These are phyloP conservation scores for Gossypium lobatum DNA, from an alignment of 441 rosid species.

Conservation along the genomic window DNA sequence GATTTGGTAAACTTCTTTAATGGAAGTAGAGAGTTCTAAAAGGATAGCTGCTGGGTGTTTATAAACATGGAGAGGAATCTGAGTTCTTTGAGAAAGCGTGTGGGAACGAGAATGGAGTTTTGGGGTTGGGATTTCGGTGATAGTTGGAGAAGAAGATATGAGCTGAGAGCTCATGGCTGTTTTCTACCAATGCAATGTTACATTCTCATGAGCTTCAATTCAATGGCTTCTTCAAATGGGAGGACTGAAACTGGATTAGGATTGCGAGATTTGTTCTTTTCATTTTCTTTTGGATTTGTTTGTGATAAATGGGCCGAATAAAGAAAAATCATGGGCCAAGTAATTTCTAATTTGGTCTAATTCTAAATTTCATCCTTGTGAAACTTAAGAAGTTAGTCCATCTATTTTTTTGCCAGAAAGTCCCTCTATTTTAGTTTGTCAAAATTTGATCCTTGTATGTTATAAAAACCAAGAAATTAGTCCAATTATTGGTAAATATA, in stretches of 20 bases:
- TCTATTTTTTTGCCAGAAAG: no score
- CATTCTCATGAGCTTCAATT: not conserved
- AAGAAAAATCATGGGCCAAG: not conserved
- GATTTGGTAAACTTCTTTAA: slow-evolving; percentile 50
- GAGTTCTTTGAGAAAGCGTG: slow-evolving; percentile 42
- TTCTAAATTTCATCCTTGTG: no score
- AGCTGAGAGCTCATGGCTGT: slow-evolving; percentile 30
- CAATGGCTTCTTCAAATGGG: not conserved
- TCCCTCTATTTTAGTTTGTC: no score
- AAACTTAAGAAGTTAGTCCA: no score
- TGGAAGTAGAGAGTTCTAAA: slow-evolving; percentile 62
- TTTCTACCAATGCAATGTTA: not conserved
- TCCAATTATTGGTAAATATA: no score
- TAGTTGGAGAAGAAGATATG: slow-evolving; percentile 14
- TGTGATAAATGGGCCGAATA: not conserved
- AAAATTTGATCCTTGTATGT: no score
- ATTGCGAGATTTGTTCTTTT: not conserved
- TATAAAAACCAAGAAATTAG: no score
- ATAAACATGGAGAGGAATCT: slow-evolving; percentile 60
- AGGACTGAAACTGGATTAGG: not conserved
- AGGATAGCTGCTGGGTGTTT: slow-evolving; percentile 76
- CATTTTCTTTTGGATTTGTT: not conserved
- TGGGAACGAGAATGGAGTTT: slow-evolving; percentile 31
- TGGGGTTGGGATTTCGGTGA: slow-evolving; percentile 1
- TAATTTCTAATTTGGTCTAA: not conserved